These are phyloP conservation scores for Xylaria palmicola DNA, from an alignment of 495 filamentous ascomycete species.

Conservation along the genomic window DNA sequence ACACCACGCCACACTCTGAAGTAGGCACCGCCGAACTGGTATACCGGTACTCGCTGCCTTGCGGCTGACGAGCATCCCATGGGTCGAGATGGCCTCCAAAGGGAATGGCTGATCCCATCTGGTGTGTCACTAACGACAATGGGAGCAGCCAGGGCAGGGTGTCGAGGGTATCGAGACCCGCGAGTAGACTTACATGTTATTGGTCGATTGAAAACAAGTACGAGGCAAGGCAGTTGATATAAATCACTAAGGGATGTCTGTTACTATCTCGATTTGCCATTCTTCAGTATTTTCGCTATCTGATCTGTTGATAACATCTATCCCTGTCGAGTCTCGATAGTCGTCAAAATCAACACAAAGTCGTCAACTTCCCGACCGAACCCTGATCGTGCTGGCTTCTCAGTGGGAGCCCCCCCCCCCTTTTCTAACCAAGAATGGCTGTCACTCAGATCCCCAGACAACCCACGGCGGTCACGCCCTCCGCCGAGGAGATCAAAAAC, in stretches of 20 bases:
- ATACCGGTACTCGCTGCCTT: conserved; percentile 1
- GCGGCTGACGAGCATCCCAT: conserved; percentile 3
- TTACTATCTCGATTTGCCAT: not conserved
- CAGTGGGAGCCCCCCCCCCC: not conserved
- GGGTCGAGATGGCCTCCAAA: not conserved
- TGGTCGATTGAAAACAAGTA: not conserved
- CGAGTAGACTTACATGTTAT: not conserved
- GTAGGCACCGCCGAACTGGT: no score
- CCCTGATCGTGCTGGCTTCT: not conserved
- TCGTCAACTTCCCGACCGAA: not conserved
- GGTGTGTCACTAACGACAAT: not conserved
- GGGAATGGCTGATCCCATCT: not conserved
- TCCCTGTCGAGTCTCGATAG: not conserved
- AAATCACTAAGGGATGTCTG: not conserved
- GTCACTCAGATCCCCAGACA: conserved; percentile 5
- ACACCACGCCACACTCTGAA: conserved; percentile 5
- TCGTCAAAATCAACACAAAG: not conserved
- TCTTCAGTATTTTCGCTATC: not conserved
- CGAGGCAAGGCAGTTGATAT: not conserved
- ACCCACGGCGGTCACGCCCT: conserved; percentile 13
- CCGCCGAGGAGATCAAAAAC: conserved; percentile 21
- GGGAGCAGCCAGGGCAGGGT: not conserved
- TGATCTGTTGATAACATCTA: not conserved
- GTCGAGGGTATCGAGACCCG: not conserved
- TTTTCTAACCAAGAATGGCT: not conserved